phyloP scores from a whole-genome alignment of 2,329 filamentous ascomycete genomes.

The Pseudocercospora eumusae region DNA sequence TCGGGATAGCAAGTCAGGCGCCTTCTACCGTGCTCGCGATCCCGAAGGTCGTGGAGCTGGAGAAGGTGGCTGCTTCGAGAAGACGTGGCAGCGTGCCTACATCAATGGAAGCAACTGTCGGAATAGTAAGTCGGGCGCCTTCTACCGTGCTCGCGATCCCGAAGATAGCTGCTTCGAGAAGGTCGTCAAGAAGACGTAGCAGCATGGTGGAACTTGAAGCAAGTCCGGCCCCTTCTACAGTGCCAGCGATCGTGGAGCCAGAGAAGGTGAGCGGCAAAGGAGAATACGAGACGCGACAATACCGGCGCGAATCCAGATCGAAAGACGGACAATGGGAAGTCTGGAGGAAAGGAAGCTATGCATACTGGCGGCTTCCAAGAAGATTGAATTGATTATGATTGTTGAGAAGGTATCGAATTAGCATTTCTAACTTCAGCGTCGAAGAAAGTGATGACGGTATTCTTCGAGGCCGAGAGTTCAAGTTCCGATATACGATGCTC shows the following conservation, averaged over 20 bases:
- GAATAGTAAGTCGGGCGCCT: neutral
- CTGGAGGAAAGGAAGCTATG: slow-evolving; percentile 10
- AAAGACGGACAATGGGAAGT: slow-evolving; percentile 9
- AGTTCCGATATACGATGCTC: slow-evolving; percentile 20
- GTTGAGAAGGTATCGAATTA: too few relatives aligned
- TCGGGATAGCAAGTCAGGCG: too few relatives aligned
- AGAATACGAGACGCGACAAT: slow-evolving; percentile 13
- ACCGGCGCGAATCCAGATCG: slow-evolving; percentile 9
- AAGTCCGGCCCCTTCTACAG: too few relatives aligned
- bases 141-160: too few relatives aligned
- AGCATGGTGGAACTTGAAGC: too few relatives aligned
- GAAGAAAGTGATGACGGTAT: too few relatives aligned
- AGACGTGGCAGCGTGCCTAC: neutral
- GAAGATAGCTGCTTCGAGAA: too few relatives aligned
- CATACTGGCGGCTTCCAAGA: slow-evolving; percentile 19
- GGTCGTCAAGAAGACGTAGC: too few relatives aligned
- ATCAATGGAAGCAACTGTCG: neutral
- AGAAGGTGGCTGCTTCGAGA: neutral
- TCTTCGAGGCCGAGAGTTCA: slow-evolving; percentile 21
- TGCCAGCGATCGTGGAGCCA: too few relatives aligned
- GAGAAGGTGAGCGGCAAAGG: slow-evolving; percentile 6
- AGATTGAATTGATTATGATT: too few relatives aligned
- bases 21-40: neutral
- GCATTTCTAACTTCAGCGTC: too few relatives aligned
- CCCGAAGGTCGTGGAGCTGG: neutral